phyloP scores from a whole-genome alignment of 225 moss, liverwort and hornwort genomes.

The Physcomitrium patens region DNA sequence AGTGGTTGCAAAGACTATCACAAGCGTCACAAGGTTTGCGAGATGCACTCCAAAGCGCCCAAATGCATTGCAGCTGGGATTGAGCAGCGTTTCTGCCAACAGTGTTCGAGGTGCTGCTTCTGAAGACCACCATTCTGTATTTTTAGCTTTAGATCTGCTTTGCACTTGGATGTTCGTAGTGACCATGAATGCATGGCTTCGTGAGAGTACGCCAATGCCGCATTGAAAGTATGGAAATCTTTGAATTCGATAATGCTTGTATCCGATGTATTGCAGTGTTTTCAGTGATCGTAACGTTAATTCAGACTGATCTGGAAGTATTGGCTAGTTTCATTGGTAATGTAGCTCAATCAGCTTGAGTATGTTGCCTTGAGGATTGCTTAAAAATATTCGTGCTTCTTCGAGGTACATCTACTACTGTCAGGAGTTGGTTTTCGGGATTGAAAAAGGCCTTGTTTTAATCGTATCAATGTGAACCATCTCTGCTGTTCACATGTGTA shows the following conservation, averaged over 20 bases:
- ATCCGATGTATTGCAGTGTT: neutral
- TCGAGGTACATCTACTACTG: neutral
- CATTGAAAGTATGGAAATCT: too few species aligned
- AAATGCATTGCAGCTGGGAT: slow-evolving; percentile 68
- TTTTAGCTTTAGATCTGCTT: neutral
- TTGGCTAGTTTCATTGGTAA: neutral
- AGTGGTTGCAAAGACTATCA: slow-evolving; percentile 91
- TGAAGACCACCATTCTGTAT: neutral
- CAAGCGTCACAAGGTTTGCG: slow-evolving; percentile 92
- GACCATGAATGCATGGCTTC: neutral
- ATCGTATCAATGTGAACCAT: too few species aligned
- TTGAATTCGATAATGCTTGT: too few species aligned
- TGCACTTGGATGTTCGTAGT: neutral
- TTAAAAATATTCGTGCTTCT: too few species aligned
- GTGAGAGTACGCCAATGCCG: neutral
- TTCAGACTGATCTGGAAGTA: neutral
- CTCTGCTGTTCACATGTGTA: too few species aligned
- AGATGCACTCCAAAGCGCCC: slow-evolving; percentile 86
- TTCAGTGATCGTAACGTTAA: neutral
- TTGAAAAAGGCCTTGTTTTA: too few species aligned
- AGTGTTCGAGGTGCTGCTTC: slow-evolving; percentile 62
- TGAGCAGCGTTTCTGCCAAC: slow-evolving; percentile 98
- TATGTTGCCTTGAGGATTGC: too few species aligned
- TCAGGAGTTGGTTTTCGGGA: too few species aligned
- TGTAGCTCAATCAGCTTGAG: too few species aligned